phyloP scores from a whole-genome alignment of 1,284 basidiomycete species.

The Fistulinella cinereoalba region DNA sequence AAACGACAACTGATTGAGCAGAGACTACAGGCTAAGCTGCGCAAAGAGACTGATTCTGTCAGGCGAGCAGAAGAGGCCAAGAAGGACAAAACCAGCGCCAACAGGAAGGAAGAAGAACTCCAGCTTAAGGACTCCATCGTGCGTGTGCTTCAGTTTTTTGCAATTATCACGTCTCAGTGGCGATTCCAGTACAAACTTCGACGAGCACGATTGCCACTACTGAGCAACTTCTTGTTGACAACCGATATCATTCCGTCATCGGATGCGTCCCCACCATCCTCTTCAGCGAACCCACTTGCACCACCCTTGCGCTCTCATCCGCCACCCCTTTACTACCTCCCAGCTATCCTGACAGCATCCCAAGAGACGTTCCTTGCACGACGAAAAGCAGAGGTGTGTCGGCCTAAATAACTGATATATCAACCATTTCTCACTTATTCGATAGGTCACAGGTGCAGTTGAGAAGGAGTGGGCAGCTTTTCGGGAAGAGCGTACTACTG shows the following conservation, averaged over 20 bases:
- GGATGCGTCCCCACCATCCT: constrained; percentile 24
- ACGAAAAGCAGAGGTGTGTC: constrained; percentile 58
- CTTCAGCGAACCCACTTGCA: constrained; percentile 44
- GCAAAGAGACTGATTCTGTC: constrained; percentile 78
- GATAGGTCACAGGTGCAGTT: constrained; percentile 57
- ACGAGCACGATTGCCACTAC: constrained; percentile 60
- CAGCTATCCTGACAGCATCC: constrained; percentile 60
- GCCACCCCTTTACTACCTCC: constrained; percentile 74
- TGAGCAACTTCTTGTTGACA: constrained; percentile 73
- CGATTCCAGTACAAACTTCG: constrained; percentile 62
- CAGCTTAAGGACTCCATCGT: constrained; percentile 77
- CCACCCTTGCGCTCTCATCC: constrained; percentile 63
- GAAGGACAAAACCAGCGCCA: constrained; percentile 71
- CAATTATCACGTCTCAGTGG: neutral
- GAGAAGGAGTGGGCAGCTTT: constrained; percentile 69
- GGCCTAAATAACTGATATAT: neutral
- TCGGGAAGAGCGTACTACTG: constrained; percentile 52
- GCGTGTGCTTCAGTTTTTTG: constrained; percentile 30
- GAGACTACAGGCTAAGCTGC: constrained; percentile 74
- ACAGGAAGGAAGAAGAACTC: constrained; percentile 74
- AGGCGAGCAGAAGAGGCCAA: constrained; percentile 78
- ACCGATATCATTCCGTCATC: constrained; percentile 59
- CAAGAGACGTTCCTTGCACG: constrained; percentile 66
- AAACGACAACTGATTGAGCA: constrained; percentile 76
- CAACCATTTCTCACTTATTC: constrained; percentile 1